Base-by-base conservation (phyloP, 345 rosid genomes). In the Linum usitatissimum region DNA sequence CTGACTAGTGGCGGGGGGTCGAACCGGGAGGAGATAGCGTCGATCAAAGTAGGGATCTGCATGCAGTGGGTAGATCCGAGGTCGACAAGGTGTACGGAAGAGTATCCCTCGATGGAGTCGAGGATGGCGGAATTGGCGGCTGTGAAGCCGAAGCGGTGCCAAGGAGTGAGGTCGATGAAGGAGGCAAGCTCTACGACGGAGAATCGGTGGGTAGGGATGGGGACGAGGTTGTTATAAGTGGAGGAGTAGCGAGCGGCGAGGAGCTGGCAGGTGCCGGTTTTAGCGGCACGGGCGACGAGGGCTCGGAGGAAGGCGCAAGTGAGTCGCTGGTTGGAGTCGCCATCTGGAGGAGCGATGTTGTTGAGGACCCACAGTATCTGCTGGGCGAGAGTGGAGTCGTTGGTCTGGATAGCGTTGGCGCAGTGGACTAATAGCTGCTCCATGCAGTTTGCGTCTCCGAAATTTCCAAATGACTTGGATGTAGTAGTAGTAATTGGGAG, bases 121-220 rank as follows among this genome's bases (percentile, higher is more conserved):
- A 88, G 59, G 3, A 92, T 79, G 2, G 88, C 85, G 14, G 93
- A 84, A 59, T 89, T 92, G 6, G 98, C 95, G 0, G 93, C 84
- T 0, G 96, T 84, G 81, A 85, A 92, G 3, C 98, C 98, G 61
- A 92, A 92, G 7, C 96, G 86, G 48, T 92, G 95, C 96, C 96
- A 89, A 0, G 96, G 96, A n/a, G 93, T 86, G 45, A 92, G 70
- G 82, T 92, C 98, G 1, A 92, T 95, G 65, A 85, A 92, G 53
- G 75, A 58, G 3, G 98, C 95, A 0, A 92, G 87, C 79, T 89
- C 95, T 4, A 92, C 78, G 66, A 83, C 70, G 18, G 96, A 82
- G 74, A 92, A 92, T 9, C 77, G 77, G 76, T 87, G 96, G 38
- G 78, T 78, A 45, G 75, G 54, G 0, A 69, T 56, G 54, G 81